Base-by-base conservation (phyloP, 1,284 basidiomycete species). In the Veloporphyrellus conicus region DNA sequence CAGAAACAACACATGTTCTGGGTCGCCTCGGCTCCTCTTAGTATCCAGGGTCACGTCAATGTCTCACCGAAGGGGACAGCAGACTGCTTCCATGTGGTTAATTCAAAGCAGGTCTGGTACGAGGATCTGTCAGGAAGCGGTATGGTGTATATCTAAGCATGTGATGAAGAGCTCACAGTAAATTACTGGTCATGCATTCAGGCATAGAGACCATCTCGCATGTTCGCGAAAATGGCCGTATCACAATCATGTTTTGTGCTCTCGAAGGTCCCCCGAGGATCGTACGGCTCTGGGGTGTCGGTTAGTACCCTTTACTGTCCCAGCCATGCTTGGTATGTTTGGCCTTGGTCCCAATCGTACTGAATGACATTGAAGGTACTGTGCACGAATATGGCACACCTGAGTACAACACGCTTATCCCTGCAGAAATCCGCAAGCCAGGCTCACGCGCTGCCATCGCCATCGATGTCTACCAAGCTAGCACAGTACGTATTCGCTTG, bases 181-280 rank as follows among this genome's bases (percentile, higher is more conserved):
- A 10, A 19, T n/a, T 29, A 12, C 15, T 19, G 16, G 25, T 45
- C 9, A 51, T 9, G 33, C 28, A 14, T 27, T 39, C 23, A 81
- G 79, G 78, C 19, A 65, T 74, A 15, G 81, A 81, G 54, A 82
- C 79, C 1, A 73, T 81, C n/a, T 66, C 79, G 0, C 79, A 82
- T 52, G 59, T 81, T 23, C 71, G 76, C 6, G 78, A 82, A 64
- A 80, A 81, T 54, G 72, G 73, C 4, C 64, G 78, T 11, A 71
- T 81, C 31, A 80, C 78, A 0, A 61, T 81, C 48, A 55, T 81
- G 64, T 78, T 81, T 63, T 64, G 57, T 41, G 77, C 77, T 0
- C 79, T 81, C 49, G 71, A 79, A 32, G 77, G 77, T 4, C 70
- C 76, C 1, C 75, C 79, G 4, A 67, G 71, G 25, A 78, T 80